A percentile compares a stretch with the other conserved stretches of the same genome.
These are phyloP conservation scores for Pisolithus tinctorius DNA, from an alignment of 768 basidiomycete species.

Conservation along the genomic window DNA sequence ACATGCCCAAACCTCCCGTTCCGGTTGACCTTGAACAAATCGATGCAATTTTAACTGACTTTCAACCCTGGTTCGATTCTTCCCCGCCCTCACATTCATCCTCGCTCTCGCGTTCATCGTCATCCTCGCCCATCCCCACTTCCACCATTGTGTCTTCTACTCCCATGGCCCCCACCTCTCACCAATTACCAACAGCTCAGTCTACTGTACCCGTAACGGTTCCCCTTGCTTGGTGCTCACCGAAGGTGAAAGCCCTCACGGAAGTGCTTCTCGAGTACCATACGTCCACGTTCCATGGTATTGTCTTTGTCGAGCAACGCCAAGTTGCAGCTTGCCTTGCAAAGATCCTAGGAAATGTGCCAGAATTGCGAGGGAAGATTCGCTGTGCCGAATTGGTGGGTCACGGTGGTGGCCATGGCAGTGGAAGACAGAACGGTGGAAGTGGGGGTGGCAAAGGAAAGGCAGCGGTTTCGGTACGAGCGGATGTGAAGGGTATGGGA, in stretches of 20 bases:
- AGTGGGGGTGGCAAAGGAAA: slow-evolving; percentile 11
- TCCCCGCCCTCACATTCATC: slow-evolving; percentile 10
- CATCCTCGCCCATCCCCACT: background rate
- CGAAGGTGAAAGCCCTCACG: slow-evolving; percentile 60
- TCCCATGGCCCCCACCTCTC: background rate
- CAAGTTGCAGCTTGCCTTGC: slow-evolving; percentile 71
- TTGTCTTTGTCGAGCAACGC: slow-evolving; percentile 83
- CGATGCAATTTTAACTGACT: slow-evolving; percentile 41
- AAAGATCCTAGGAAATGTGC: slow-evolving; percentile 53
- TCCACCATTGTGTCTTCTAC: slow-evolving; percentile 9
- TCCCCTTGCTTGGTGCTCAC: slow-evolving; percentile 60
- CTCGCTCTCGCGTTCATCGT: too few relatives aligned
- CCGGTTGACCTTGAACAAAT: slow-evolving; percentile 42
- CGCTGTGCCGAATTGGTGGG: slow-evolving; percentile 65
- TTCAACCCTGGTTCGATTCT: slow-evolving; percentile 32
- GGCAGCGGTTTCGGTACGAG: slow-evolving; percentile 15
- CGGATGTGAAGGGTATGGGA: slow-evolving; percentile 45
- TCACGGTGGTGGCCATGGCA: slow-evolving; percentile 46
- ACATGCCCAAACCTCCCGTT: slow-evolving; percentile 13
- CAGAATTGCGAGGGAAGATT: slow-evolving; percentile 50
- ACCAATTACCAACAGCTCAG: background rate
- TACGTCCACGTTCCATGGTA: slow-evolving; percentile 61
- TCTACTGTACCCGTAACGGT: slow-evolving; percentile 34
- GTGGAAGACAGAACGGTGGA: slow-evolving; percentile 26
- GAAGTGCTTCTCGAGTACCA: slow-evolving; percentile 54